These are phyloP conservation scores for Alternaria solani DNA, from an alignment of 2,329 filamentous ascomycete genomes.

Conservation along the genomic window DNA sequence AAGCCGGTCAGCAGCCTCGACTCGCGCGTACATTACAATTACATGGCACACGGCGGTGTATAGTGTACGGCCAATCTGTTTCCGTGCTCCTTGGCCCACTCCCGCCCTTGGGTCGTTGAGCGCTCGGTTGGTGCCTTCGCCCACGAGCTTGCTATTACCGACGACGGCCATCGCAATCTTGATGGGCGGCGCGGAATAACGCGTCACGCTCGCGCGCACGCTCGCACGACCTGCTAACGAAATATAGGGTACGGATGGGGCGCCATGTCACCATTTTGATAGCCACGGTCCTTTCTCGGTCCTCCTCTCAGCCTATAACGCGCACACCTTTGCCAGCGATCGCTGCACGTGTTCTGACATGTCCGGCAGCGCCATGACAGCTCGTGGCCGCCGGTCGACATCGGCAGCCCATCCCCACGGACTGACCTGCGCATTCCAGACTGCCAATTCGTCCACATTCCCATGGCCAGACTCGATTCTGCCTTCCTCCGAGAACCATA, in stretches of 20 bases:
- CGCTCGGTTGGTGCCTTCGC: not conserved
- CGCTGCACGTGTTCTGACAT: conserved; percentile 8
- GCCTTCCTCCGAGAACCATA: not conserved
- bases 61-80: not conserved
- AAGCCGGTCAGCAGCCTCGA: not conserved
- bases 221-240: conserved; percentile 18
- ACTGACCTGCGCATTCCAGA: not conserved
- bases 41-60: not conserved
- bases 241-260: not conserved
- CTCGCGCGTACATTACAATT: not conserved
- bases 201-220: conserved; percentile 11
- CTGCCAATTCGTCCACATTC: conserved; percentile 5
- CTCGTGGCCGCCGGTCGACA: conserved; percentile 14
- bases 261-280: conserved; percentile 1
- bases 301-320: conserved; percentile 3
- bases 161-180: conserved; percentile 6
- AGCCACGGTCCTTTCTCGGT: conserved; percentile 19
- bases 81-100: too few species aligned
- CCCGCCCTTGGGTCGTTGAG: not conserved
- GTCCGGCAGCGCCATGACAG: conserved; percentile 2
- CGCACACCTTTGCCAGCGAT: conserved; percentile 2
- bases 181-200: not conserved
- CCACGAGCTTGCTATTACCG: not conserved
- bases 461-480: not conserved
- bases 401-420: conserved; percentile 23